phyloP scores from a whole-genome alignment of 805 yeast genomes.

The Sungouiozyma intestinalis region DNA sequence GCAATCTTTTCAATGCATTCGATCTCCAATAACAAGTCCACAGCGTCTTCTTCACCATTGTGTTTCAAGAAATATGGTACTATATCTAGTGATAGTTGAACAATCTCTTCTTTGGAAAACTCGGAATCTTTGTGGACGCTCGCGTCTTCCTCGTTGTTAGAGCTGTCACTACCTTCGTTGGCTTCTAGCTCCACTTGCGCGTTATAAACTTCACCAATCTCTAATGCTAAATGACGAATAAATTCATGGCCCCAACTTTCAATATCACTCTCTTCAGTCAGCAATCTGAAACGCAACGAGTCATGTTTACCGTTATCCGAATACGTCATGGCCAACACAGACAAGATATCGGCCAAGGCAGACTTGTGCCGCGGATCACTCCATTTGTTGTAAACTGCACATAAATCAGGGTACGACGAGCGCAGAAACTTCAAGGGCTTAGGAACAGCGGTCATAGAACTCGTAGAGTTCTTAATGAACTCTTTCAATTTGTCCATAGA shows the following conservation, averaged over 20 bases:
- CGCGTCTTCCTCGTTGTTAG: constrained; percentile 4
- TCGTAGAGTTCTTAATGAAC: constrained; percentile 81
- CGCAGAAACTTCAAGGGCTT: constrained; percentile 93
- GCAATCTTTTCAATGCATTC: constrained; percentile 79
- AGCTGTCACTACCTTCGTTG: constrained; percentile 5
- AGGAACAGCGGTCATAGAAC: constrained; percentile 99
- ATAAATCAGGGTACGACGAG: constrained; percentile 70
- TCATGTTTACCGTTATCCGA: constrained; percentile 73
- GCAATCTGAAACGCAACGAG: constrained; percentile 67
- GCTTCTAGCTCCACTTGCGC: constrained; percentile 35
- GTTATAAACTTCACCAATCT: constrained; percentile 81
- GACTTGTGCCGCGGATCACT: constrained; percentile 36
- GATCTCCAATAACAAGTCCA: constrained; percentile 81
- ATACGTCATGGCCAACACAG: constrained; percentile 92
- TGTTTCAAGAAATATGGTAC: constrained; percentile 87
- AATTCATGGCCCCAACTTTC: constrained; percentile 98
- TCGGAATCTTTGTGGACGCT: constrained; percentile 8
- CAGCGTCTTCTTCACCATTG: constrained; percentile 98
- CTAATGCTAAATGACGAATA: constrained; percentile 88
- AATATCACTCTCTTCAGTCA: constrained; percentile 45
- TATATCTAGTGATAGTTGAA: constrained; percentile 60
- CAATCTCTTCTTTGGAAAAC: constrained; percentile 35
- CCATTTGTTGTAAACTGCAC: constrained; percentile 62
- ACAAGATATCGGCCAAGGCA: constrained; percentile 75
- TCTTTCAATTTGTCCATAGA: constrained; percentile 64